These are phyloP conservation scores for Elsinoe ampelina DNA, from an alignment of 2,329 filamentous ascomycete genomes.

Conservation along the genomic window DNA sequence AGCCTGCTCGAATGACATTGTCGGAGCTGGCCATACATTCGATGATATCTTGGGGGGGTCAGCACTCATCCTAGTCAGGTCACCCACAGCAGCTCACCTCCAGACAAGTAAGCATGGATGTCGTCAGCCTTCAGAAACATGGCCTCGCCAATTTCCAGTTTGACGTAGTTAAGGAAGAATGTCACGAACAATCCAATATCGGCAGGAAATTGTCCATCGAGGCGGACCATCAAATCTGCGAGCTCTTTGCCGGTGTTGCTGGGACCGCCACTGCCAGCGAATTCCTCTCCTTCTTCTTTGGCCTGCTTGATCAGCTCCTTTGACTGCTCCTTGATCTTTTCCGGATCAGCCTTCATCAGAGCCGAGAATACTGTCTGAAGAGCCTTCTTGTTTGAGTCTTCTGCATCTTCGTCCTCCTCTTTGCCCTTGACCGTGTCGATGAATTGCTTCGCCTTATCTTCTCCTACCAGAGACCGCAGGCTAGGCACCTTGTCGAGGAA, in stretches of 20 bases:
- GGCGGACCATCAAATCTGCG: conserved; percentile 63
- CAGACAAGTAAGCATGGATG: conserved; percentile 88
- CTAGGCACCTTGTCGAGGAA: conserved; percentile 60
- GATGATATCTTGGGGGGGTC: conserved; percentile 61
- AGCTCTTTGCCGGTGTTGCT: conserved; percentile 61
- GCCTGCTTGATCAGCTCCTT: conserved; percentile 63
- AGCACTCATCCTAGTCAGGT: background rate
- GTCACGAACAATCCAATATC: conserved; percentile 92
- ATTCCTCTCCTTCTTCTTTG: conserved; percentile 56
- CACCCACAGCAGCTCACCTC: conserved; percentile 31
- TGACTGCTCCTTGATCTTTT: conserved; percentile 55
- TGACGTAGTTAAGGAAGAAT: conserved; percentile 96
- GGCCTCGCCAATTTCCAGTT: conserved; percentile 77
- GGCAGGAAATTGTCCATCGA: conserved; percentile 74
- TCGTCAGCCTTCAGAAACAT: conserved; percentile 95
- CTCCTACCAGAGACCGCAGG: conserved; percentile 39
- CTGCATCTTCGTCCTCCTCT: conserved; percentile 37
- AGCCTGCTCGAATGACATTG: conserved; percentile 93
- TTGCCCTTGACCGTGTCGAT: conserved; percentile 44
- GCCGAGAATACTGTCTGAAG: conserved; percentile 66
- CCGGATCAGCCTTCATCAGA: conserved; percentile 67
- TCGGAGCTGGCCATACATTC: conserved; percentile 99
- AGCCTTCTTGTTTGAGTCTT: conserved; percentile 60
- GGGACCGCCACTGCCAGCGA: conserved; percentile 63
- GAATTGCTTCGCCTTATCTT: conserved; percentile 38